These are phyloP conservation scores for Casuarina glauca DNA, from an alignment of 306 rosid genomes.

Conservation along the genomic window DNA sequence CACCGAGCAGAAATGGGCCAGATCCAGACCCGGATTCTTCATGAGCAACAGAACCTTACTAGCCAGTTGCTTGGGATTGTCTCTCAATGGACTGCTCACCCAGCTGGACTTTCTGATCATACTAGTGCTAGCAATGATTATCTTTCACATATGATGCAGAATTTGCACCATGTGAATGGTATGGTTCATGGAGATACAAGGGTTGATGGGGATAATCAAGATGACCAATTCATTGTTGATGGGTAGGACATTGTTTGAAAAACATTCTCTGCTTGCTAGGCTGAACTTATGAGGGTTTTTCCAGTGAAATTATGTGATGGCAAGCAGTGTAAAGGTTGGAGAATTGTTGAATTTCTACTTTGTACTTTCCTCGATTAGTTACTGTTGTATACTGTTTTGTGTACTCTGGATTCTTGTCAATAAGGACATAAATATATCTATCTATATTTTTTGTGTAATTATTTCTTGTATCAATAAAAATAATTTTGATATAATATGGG, in stretches of 20 bases:
- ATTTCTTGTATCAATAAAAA: conserved; percentile 29
- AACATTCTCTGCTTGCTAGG: conserved; percentile 20
- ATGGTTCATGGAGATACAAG: conserved; percentile 79
- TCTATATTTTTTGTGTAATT: conserved; percentile 47
- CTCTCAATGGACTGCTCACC: conserved; percentile 93
- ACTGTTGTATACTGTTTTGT: conserved; percentile 45
- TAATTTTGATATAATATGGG: background rate
- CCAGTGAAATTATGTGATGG: conserved; percentile 31
- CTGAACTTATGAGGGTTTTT: conserved; percentile 21
- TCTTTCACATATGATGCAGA: conserved; percentile 95
- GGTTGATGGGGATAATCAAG: conserved; percentile 94
- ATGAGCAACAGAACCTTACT: conserved; percentile 85
- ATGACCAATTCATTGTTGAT: conserved; percentile 88
- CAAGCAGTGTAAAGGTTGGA: conserved; percentile 48
- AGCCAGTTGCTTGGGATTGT: conserved; percentile 78
- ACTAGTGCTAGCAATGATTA: conserved; percentile 86
- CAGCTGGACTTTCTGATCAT: conserved; percentile 81
- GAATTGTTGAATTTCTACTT: conserved; percentile 44
- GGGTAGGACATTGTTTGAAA: conserved; percentile 44
- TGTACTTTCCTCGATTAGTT: conserved; percentile 43
- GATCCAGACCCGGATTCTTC: conserved; percentile 80
- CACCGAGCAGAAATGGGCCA: conserved; percentile 88
- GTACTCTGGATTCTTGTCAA: conserved; percentile 29
- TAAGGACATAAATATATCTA: conserved; percentile 18
- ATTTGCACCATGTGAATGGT: conserved; percentile 84